A percentile compares a stretch with the other conserved stretches of the same genome.
phyloP scores from a whole-genome alignment of 1,284 basidiomycete genomes.

The Fistulina hepatica region DNA sequence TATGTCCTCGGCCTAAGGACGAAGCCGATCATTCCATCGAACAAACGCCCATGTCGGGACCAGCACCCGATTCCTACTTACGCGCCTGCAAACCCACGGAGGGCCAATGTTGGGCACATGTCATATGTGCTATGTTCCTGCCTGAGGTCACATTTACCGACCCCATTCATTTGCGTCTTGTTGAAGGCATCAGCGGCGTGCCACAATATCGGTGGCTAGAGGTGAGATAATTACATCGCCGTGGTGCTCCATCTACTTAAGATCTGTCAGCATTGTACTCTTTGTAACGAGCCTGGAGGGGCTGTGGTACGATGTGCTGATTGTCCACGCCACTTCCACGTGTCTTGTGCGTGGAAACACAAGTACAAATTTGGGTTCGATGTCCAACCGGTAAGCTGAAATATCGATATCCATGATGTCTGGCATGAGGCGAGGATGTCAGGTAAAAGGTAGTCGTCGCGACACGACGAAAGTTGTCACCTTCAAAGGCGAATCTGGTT shows the following conservation, averaged over 20 bases:
- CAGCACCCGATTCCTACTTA: constrained; percentile 56
- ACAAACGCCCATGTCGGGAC: constrained; percentile 24
- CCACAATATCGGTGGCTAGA: constrained; percentile 52
- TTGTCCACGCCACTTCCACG: constrained; percentile 74
- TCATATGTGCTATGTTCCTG: constrained; percentile 82
- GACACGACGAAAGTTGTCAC: constrained; percentile 55
- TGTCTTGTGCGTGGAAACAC: constrained; percentile 81
- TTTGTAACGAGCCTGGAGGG: constrained; percentile 61
- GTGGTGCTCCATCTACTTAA: constrained; percentile 8
- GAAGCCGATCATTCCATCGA: constrained; percentile 23
- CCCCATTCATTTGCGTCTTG: constrained; percentile 54
- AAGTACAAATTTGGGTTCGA: constrained; percentile 86
- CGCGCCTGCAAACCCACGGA: constrained; percentile 90
- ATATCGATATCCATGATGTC: neutral
- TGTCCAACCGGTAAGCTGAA: constrained; percentile 58
- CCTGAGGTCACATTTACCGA: constrained; percentile 79
- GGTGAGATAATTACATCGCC: constrained; percentile 24
- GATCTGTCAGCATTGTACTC: constrained; percentile 39
- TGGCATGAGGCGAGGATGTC: constrained; percentile 4
- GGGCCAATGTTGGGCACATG: constrained; percentile 86
- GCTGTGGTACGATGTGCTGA: constrained; percentile 79
- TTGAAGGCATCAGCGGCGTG: constrained; percentile 81
- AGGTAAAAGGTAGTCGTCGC: constrained; percentile 68
- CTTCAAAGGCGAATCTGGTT: constrained; percentile 83
- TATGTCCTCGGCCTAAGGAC: constrained; percentile 55